Base-by-base conservation (phyloP, 306 rosid species). In the Purshia tridentata region DNA sequence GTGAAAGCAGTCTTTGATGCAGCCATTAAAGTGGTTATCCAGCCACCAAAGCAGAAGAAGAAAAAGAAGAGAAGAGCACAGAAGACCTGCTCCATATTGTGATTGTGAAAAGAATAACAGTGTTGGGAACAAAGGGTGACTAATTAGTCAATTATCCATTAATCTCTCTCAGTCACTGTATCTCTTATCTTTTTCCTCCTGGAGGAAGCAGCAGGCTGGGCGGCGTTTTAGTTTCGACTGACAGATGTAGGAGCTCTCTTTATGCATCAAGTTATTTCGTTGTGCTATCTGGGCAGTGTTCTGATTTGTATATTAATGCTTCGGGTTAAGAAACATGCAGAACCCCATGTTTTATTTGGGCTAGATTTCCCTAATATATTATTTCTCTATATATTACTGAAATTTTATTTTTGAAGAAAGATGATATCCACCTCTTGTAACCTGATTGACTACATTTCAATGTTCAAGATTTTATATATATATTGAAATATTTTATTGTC, bases 1-100 rank as follows among this genome's bases (percentile, higher is more conserved):
- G 97, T 91, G 82, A 93, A 91, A 81, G 97, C 96, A 16, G 97
- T 93, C 78, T 94, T 91, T 29, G 98, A 94, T 55, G 92, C 96
- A 3, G 96, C 98, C 57, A 91, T 94, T 73, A 89, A 94, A 82
- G 91, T 89, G 82, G 98, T 94, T 82, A 95, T 94, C 76, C 98
- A 86, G 83, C 98, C 98, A 1, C 92, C 98, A 37, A 91, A 86
- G 84, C 94, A 84, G 82, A 91, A 88, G 81, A 82, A 80, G 88
- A 90, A 80, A 76, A 86, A 82, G 85, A 89, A 86, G 88, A 84
- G 91, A 70, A 94, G 82, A 87, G 84, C 92, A n/a, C 91, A 91
- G 45, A 91, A 75, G 78, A 86, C 85, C 72, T 91, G 98, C 78
- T 86, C 95, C 69, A 88, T 94, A 72, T 73, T 94, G 86, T 94